Base-by-base conservation (phyloP, 306 rosid species). In the Pyrus betulifolia region DNA sequence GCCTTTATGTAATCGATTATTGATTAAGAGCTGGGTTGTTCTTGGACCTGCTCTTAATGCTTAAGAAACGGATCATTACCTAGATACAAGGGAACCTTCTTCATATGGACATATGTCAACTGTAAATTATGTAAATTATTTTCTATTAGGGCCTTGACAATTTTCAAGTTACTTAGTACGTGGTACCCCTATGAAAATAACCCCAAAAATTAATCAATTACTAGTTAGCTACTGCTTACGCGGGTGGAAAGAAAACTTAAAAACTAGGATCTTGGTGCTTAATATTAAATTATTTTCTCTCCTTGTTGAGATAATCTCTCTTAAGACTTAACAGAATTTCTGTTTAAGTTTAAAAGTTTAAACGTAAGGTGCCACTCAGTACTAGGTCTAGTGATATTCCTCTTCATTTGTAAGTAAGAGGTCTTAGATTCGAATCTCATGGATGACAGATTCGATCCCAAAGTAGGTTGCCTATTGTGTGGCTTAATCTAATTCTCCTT, bases 401-500 rank as follows among this genome's bases (percentile, higher is more conserved):
- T 45, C 1, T 45, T 12, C 0, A 45, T 0, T 3, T 45, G 5
- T 3, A 45, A 3, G 0, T 0, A 1, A 1, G 0, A 12, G 2
- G 0, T 45, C 2, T 45, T 45, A 45, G 0, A 0, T 12, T 45
- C 2, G 0, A 45, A 45, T 45, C 0, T 45, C 5, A 2, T 45
- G 2, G 0, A 45, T 12, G 5, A 0, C 1, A 0, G 4, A 44
- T 45, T 45, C 0, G 17, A 45, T 45, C 0, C 1, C 15, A 45
- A 45, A 45, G 12, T 12, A 45, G 0, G 4, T 12, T 45, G 17
- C 1, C 2, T 0, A 12, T 45, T 12, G 2, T 45, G 17, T 12
- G 5, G 0, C 5, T 45, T 45, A 12, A 0, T 14, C 1, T 0
- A 45, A 45, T 0, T 45, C 2, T 0, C 2, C 0, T 0, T 45